phyloP scores from a whole-genome alignment of 2,329 filamentous ascomycete genomes.

The Fusarium sp. region DNA sequence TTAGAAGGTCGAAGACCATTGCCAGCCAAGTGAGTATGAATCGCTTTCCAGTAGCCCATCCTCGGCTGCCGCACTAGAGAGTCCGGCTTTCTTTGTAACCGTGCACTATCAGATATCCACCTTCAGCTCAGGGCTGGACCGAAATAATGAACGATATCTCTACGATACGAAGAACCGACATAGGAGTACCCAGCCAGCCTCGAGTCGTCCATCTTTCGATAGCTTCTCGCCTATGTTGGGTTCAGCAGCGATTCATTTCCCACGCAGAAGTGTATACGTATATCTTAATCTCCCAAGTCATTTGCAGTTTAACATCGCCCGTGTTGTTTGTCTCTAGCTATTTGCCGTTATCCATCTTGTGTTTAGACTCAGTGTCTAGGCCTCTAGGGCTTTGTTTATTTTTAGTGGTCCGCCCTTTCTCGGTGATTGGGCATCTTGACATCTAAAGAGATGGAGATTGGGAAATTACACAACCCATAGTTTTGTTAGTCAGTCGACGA shows the following conservation, averaged over 20 bases:
- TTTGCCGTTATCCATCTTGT: neutral
- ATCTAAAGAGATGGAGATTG: neutral
- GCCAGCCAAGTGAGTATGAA: neutral
- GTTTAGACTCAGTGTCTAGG: neutral
- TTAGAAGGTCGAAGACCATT: neutral
- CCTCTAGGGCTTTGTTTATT: slow-evolving; percentile 21
- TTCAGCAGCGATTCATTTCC: slow-evolving; percentile 18
- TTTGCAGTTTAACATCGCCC: neutral
- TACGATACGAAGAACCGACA: slow-evolving; percentile 16
- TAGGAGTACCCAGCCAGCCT: neutral
- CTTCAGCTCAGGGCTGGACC: slow-evolving; percentile 13
- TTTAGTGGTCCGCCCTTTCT: slow-evolving; percentile 19
- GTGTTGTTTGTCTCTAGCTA: neutral
- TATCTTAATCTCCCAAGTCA: slow-evolving; percentile 12
- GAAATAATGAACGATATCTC: slow-evolving; percentile 8
- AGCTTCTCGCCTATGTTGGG: slow-evolving; percentile 1
- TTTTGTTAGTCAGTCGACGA: slow-evolving; percentile 2
- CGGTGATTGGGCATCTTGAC: neutral
- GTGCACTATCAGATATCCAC: slow-evolving; percentile 10
- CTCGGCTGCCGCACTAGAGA: slow-evolving; percentile 33
- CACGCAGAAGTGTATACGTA: neutral
- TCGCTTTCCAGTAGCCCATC: slow-evolving; percentile 14
- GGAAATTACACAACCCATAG: slow-evolving; percentile 15
- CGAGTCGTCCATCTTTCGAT: neutral
- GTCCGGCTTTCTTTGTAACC: neutral